phyloP scores from a whole-genome alignment of 129 eudicot genomes.

The Flaveria sonorensis region DNA sequence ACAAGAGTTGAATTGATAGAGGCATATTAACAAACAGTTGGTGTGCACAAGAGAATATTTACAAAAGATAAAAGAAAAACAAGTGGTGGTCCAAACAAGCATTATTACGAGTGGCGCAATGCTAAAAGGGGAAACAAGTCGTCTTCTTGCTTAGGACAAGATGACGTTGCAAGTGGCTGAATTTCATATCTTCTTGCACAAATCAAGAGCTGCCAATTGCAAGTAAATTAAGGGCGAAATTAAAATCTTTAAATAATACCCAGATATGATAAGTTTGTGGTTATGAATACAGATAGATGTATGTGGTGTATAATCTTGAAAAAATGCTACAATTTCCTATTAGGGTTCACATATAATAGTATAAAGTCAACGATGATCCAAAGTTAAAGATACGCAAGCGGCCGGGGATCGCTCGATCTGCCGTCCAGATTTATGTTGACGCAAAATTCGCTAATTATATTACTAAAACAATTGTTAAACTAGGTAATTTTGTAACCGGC shows the following conservation, averaged over 20 bases:
- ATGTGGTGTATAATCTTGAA: conserved; percentile 6
- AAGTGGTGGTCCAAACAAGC: conserved; percentile 42
- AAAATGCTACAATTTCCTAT: conserved; percentile 4
- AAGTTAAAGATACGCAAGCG: conserved; percentile 21
- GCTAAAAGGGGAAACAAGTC: conserved; percentile 11
- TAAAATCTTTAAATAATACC: background rate
- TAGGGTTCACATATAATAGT: conserved; percentile 15
- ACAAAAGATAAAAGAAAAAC: conserved; percentile 13
- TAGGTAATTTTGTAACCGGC: no score
- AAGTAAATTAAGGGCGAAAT: conserved; percentile 3
- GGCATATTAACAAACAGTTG: conserved; percentile 39
- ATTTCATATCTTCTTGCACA: conserved; percentile 16
- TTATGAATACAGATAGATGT: background rate
- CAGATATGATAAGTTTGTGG: background rate
- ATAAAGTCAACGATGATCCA: conserved; percentile 30
- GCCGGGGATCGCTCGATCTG: background rate
- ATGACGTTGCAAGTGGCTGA: background rate
- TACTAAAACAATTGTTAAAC: background rate
- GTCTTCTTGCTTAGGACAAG: background rate
- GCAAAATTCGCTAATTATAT: background rate
- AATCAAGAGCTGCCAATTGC: background rate
- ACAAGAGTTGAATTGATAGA: conserved; percentile 5
- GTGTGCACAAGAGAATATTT: conserved; percentile 18
- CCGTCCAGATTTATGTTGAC: conserved; percentile 4
- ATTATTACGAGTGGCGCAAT: conserved; percentile 37